Percentiles rank a stretch among this genome's conserved stretches.
Evolutionary conservation across 2,329 filamentous ascomycete species (phyloP).

Genomic region (Dactylellina haptotyla): DNA sequence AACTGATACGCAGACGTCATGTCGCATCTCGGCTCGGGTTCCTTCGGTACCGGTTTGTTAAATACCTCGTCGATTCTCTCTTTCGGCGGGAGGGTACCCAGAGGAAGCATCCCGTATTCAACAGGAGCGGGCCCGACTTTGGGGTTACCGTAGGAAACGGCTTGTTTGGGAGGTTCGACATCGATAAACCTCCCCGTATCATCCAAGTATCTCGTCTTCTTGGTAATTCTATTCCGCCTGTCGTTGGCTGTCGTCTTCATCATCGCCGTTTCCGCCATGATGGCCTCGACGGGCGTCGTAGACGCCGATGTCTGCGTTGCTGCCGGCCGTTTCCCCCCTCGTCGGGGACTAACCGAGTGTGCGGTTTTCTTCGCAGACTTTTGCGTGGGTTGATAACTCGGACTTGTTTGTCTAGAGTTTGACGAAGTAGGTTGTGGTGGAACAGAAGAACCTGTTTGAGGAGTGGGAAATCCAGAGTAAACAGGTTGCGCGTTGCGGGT

Average conservation of each 20-base stretch:
- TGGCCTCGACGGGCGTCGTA: conserved; percentile 15
- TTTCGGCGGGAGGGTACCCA: conserved; percentile 45
- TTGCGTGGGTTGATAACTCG: conserved; percentile 2
- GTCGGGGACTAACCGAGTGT: conserved; percentile 43
- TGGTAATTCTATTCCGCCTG: conserved; percentile 12
- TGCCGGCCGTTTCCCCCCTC: conserved; percentile 21
- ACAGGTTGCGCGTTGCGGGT: conserved; percentile 46
- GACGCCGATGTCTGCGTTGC: conserved; percentile 13
- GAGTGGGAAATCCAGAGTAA: conserved; percentile 34
- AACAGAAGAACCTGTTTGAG: conserved; percentile 1
- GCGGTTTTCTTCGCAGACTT: conserved; percentile 32
- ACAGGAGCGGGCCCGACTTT: conserved; percentile 28
- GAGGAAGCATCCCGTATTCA: conserved; percentile 51
- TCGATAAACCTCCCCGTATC: conserved; percentile 40
- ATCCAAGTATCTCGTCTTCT: conserved; percentile 18
- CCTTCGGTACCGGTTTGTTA: conserved; percentile 43
- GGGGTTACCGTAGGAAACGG: conserved; percentile 38
- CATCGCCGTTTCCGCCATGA: not conserved
- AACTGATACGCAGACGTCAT: conserved; percentile 29
- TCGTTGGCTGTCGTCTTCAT: conserved; percentile 17
- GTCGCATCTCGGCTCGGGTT: conserved; percentile 44
- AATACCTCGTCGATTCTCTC: conserved; percentile 51
- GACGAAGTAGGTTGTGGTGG: conserved; percentile 9
- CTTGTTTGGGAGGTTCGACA: conserved; percentile 34
- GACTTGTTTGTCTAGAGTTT: conserved; percentile 20